Evolutionary conservation across 176 grass and related monocot species (phyloP).

Genomic region (Zea luxurians): DNA sequence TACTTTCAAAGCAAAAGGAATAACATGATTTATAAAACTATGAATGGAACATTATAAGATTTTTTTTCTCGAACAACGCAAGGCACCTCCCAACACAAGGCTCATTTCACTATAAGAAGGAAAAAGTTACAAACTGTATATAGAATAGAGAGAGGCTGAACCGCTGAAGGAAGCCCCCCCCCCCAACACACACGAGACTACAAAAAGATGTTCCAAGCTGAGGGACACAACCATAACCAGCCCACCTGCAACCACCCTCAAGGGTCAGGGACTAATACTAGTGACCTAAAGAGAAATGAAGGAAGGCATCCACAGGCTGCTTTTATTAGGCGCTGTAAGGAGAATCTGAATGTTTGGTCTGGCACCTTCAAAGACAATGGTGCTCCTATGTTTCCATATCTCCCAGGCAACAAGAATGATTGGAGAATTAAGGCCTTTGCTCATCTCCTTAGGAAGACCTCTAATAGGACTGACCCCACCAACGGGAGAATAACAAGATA

Average conservation of each 20-base stretch:
- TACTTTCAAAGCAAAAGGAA: slow-evolving; percentile 27
- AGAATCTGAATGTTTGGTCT: not conserved
- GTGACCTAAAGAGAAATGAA: not conserved
- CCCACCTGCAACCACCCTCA: not conserved
- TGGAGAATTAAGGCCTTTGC: not conserved
- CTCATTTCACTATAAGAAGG: not conserved
- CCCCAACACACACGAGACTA: not conserved
- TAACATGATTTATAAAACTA: slow-evolving; percentile 1
- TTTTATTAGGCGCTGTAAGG: not conserved
- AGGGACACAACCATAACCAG: not conserved
- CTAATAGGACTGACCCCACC: not conserved
- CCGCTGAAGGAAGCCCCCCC: not conserved
- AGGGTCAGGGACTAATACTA: not conserved
- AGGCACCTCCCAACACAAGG: not conserved
- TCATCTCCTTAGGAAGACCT: not conserved
- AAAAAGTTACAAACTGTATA: not conserved
- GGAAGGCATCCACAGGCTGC: not conserved
- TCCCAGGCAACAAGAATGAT: not conserved
- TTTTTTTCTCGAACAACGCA: not conserved
- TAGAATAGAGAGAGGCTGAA: not conserved
- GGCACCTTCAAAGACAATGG: not conserved
- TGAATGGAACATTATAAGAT: not conserved
- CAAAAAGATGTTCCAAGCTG: not conserved
- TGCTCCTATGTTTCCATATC: not conserved
- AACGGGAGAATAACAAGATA: not conserved